Percentiles rank a stretch among this genome's conserved stretches.
These are phyloP conservation scores for Citrus hindsii DNA, from an alignment of 345 rosid genomes.

Conservation along the genomic window DNA sequence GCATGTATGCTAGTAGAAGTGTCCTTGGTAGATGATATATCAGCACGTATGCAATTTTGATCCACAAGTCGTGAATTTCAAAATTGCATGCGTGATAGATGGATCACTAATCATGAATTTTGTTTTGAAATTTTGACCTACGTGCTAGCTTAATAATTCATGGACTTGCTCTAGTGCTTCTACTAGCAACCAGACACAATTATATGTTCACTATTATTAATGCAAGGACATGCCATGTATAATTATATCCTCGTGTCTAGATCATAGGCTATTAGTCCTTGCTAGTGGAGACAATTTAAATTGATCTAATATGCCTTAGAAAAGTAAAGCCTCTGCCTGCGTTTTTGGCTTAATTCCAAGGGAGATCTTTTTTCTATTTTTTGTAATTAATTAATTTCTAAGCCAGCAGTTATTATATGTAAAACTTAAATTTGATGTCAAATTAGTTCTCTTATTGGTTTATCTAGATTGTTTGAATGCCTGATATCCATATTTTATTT, in stretches of 20 bases:
- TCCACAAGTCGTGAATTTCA: too few relatives aligned
- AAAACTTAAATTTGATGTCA: background rate
- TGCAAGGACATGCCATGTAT: background rate
- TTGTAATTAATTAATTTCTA: background rate
- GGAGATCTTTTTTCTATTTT: background rate
- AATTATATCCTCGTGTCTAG: background rate
- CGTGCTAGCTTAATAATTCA: background rate
- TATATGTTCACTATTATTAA: background rate
- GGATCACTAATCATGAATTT: background rate
- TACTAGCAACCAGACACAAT: background rate
- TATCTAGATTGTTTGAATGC: background rate
- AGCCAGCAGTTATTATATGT: background rate
- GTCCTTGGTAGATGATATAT: too few relatives aligned
- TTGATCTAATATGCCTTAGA: background rate
- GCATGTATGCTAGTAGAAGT: too few relatives aligned
- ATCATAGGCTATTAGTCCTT: background rate
- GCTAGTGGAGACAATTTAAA: background rate
- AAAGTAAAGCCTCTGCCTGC: background rate
- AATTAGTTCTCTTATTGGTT: background rate
- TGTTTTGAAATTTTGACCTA: background rate
- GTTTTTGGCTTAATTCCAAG: background rate
- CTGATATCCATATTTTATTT: background rate
- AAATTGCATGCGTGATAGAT: too few relatives aligned
- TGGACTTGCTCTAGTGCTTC: background rate
- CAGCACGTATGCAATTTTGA: too few relatives aligned